These are phyloP conservation scores for Azolla pinnata DNA, from an alignment of 75 land plant species.

Conservation along the genomic window DNA sequence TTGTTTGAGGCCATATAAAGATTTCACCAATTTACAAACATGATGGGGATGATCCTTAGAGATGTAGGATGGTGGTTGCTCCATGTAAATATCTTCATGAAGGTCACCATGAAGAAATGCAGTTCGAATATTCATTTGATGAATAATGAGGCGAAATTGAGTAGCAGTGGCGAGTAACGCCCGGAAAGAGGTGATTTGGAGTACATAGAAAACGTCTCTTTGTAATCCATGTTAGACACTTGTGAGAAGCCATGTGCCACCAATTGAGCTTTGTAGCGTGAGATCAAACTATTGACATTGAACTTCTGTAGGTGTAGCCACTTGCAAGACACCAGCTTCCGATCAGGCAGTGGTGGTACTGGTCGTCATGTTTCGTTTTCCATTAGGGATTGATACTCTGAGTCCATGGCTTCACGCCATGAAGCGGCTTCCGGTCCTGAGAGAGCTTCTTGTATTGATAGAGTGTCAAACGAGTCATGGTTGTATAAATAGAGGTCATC, in stretches of 20 bases:
- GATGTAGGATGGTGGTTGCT: too few species aligned
- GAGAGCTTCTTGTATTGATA: too few species aligned
- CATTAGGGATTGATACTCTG: conserved; percentile 13
- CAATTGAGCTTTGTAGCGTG: conserved; percentile 7
- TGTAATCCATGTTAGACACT: conserved; percentile 1
- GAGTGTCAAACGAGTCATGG: too few species aligned
- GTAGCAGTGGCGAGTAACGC: neutral
- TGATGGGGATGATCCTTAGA: too few species aligned
- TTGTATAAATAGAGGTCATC: too few species aligned
- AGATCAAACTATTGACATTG: conserved; percentile 1
- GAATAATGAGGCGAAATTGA: neutral
- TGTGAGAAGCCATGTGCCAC: conserved; percentile 7
- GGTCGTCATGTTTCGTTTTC: neutral
- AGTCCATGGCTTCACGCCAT: conserved; percentile 14
- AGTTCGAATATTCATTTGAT: neutral
- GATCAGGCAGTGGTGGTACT: neutral
- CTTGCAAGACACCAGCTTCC: conserved; percentile 6
- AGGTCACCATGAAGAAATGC: neutral
- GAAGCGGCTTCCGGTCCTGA: neutral
- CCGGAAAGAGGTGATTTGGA: neutral
- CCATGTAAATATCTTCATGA: neutral
- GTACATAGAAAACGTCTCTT: too few species aligned
- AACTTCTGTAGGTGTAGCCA: conserved; percentile 6
- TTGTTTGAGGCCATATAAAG: too few species aligned
- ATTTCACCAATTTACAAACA: too few species aligned